Evolutionary conservation across 148 eudicot genomes (phyloP).

Genomic region (Tetragonia tetragonoides): DNA sequence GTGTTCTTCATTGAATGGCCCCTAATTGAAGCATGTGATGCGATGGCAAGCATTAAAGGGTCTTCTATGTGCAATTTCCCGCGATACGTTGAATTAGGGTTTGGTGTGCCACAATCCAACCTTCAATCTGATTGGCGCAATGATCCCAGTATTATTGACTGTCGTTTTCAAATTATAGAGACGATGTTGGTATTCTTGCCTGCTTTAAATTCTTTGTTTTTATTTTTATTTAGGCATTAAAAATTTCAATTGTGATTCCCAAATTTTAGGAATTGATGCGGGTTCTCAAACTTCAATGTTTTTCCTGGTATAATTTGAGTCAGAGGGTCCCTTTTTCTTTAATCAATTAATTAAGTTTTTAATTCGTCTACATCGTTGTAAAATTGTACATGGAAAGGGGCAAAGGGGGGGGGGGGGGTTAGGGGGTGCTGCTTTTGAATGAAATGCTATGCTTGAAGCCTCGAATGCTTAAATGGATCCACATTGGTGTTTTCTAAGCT

Average conservation of each 20-base stretch:
- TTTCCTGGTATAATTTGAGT: background rate
- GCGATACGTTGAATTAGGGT: conserved; percentile 30
- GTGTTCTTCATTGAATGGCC: background rate
- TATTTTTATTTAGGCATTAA: background rate
- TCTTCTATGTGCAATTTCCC: conserved; percentile 23
- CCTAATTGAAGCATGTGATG: conserved; percentile 12
- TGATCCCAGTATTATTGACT: conserved; percentile 7
- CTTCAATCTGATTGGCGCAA: conserved; percentile 30
- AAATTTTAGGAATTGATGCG: background rate
- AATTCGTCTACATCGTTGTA: background rate
- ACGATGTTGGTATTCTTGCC: conserved; percentile 25
- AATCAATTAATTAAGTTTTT: background rate
- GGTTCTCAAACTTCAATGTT: background rate
- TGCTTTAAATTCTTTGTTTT: background rate
- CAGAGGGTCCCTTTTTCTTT: background rate
- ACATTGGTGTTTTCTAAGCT: conserved; percentile 17
- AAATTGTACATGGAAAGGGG: background rate
- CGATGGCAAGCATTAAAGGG: conserved; percentile 27
- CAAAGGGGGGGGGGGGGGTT: background rate
- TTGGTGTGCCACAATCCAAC: conserved; percentile 20
- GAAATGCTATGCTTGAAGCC: background rate
- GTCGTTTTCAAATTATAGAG: conserved; percentile 4
- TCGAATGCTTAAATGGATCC: background rate
- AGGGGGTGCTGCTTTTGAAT: background rate
- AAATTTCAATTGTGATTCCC: background rate